phyloP scores from a whole-genome alignment of 192 early-diverging fungal genomes.

The Polychytrium aggregatum region DNA sequence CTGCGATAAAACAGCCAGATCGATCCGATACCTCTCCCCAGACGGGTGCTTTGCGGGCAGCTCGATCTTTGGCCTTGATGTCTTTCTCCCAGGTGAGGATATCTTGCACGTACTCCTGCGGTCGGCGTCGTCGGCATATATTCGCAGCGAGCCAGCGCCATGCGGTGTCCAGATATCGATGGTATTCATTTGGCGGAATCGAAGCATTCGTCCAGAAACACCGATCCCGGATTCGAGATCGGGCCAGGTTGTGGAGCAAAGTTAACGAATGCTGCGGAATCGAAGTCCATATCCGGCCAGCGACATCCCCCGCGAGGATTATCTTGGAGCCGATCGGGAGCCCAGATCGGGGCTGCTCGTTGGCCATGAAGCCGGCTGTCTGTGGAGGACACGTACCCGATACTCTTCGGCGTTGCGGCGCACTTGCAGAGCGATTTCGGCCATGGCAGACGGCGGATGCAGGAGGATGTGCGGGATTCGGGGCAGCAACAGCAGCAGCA shows the following conservation, averaged over 20 bases:
- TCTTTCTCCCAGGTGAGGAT: slow-evolving; percentile 34
- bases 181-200: no score
- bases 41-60: neutral
- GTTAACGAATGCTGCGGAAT: no score
- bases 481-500: no score
- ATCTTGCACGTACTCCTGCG: slow-evolving; percentile 16
- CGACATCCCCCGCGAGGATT: no score
- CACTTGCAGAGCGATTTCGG: slow-evolving; percentile 23
- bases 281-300: no score
- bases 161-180: no score
- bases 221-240: no score
- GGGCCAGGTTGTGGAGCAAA: no score
- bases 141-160: no score
- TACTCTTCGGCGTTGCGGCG: slow-evolving; percentile 33
- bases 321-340: neutral
- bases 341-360: neutral
- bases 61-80: slow-evolving; percentile 23
- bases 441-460: neutral
- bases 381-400: slow-evolving; percentile 5
- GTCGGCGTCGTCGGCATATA: neutral
- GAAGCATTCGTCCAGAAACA: no score
- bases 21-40: neutral
- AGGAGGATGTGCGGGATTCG: no score
- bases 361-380: neutral
- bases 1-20: neutral